A percentile compares a stretch with the other conserved stretches of the same genome.
Conservation (phyloP, 768 basidiomycete species). For the Lactarius indigo region DNA sequence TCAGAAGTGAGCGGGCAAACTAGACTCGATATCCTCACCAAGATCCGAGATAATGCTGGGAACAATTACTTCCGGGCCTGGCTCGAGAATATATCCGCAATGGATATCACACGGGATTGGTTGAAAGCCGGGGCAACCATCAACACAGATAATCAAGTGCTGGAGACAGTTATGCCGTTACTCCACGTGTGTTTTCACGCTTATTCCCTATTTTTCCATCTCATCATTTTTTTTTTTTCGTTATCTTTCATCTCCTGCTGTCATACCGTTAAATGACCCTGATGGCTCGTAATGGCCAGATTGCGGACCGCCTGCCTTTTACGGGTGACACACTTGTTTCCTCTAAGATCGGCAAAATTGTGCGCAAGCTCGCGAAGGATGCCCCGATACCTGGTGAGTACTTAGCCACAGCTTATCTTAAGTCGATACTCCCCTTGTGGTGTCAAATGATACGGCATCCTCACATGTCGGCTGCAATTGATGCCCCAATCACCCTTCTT, state of each 20-base stretch:
- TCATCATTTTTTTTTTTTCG: constrained; percentile 22
- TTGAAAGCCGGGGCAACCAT: constrained; percentile 63
- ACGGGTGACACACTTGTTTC: constrained; percentile 62
- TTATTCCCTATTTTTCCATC: constrained; percentile 7
- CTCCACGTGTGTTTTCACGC: constrained; percentile 63
- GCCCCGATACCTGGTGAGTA: constrained; percentile 80
- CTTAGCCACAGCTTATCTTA: constrained; percentile 4
- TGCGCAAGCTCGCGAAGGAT: constrained; percentile 73
- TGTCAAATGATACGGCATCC: constrained; percentile 11
- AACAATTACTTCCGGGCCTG: constrained; percentile 87
- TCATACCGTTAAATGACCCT: constrained; percentile 12
- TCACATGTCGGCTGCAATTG: constrained; percentile 2
- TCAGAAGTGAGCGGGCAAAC: constrained; percentile 60
- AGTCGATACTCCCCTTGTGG: neutral
- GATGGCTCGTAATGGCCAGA: constrained; percentile 39
- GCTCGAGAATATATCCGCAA: constrained; percentile 70
- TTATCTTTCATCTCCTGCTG: constrained; percentile 25
- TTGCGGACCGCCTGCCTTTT: constrained; percentile 80
- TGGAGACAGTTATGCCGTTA: constrained; percentile 82
- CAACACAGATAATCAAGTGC: constrained; percentile 50
- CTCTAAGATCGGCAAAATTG: constrained; percentile 76
- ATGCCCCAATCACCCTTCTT: constrained; percentile 5
- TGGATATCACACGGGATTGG: constrained; percentile 82
- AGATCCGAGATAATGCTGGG: constrained; percentile 78
- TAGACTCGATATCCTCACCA: constrained; percentile 73